A percentile compares a stretch with the other conserved stretches of the same genome.
phyloP scores from a whole-genome alignment of 1,284 basidiomycete species.

The Austropuccinia psidii region DNA sequence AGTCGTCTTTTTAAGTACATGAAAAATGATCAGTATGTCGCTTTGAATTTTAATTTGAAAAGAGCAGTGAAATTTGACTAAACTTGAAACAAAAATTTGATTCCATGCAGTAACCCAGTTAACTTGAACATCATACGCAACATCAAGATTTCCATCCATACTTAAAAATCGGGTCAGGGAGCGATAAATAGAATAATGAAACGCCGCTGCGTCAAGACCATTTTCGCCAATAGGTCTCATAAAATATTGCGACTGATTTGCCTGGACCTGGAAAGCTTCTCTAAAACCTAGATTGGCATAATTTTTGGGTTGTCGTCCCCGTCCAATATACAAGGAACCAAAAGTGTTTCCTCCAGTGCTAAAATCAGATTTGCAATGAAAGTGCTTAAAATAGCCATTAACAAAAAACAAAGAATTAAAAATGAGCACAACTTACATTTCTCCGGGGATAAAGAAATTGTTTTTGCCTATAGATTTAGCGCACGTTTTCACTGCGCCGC shows the following conservation, averaged over 20 bases:
- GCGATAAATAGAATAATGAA: constrained; percentile 88
- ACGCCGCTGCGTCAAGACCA: constrained; percentile 68
- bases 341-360: constrained; percentile 81
- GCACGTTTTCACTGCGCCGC: constrained; percentile 63
- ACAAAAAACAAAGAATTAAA: neutral
- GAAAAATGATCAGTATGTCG: neutral
- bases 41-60: neutral
- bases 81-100: constrained; percentile 68
- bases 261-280: constrained; percentile 56
- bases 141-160: constrained; percentile 83
- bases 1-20: constrained; percentile 57
- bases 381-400: neutral
- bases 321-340: constrained; percentile 74
- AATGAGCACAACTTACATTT: constrained; percentile 52
- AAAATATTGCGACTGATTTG: constrained; percentile 64
- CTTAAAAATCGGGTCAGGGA: constrained; percentile 71
- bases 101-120: constrained; percentile 83
- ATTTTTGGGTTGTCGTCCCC: constrained; percentile 68
- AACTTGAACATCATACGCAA: constrained; percentile 68
- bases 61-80: neutral
- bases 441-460: constrained; percentile 81
- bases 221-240: constrained; percentile 59
- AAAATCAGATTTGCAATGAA: neutral
- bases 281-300: constrained; percentile 56
- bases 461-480: constrained; percentile 63